These are phyloP conservation scores for Raffaelea arxii DNA, from an alignment of 2,329 filamentous ascomycete species.

Conservation along the genomic window DNA sequence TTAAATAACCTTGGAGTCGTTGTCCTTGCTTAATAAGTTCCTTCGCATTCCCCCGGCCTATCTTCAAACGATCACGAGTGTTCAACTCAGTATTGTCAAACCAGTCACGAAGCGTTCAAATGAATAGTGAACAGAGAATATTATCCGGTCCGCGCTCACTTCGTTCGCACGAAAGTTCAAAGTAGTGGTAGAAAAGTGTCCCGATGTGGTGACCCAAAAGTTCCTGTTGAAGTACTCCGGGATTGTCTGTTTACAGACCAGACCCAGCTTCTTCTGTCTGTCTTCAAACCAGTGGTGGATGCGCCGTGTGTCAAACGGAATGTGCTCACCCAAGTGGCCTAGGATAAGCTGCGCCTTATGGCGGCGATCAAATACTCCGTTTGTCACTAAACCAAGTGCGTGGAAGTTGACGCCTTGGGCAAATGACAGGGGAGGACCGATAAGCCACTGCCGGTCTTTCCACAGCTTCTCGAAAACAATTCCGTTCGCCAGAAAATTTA, in stretches of 20 bases:
- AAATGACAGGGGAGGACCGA: constrained; percentile 12
- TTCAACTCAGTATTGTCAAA: background rate
- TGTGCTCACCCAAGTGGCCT: constrained; percentile 29
- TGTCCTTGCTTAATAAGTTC: background rate
- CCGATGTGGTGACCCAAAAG: constrained; percentile 16
- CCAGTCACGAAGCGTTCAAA: constrained; percentile 11
- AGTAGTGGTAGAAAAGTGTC: constrained; percentile 17
- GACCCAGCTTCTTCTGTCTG: constrained; percentile 12
- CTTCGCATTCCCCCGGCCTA: background rate
- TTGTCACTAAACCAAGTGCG: constrained; percentile 24
- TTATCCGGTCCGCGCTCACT: constrained; percentile 13
- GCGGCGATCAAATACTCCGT: constrained; percentile 24
- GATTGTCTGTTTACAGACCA: constrained; percentile 14
- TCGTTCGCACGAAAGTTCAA: constrained; percentile 15
- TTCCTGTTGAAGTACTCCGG: constrained; percentile 16
- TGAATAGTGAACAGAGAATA: constrained; percentile 18
- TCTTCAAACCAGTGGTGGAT: constrained; percentile 18
- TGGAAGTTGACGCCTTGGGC: constrained; percentile 24
- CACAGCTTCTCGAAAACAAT: constrained; percentile 4
- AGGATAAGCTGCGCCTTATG: constrained; percentile 27
- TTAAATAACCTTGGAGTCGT: too few species aligned
- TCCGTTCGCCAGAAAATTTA: too few species aligned
- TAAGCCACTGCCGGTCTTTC: constrained; percentile 7
- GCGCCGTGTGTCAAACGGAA: constrained; percentile 16
- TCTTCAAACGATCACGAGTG: background rate